Base-by-base conservation (phyloP, 2,329 filamentous ascomycete species). In the Aspergillus tubingensis region DNA sequence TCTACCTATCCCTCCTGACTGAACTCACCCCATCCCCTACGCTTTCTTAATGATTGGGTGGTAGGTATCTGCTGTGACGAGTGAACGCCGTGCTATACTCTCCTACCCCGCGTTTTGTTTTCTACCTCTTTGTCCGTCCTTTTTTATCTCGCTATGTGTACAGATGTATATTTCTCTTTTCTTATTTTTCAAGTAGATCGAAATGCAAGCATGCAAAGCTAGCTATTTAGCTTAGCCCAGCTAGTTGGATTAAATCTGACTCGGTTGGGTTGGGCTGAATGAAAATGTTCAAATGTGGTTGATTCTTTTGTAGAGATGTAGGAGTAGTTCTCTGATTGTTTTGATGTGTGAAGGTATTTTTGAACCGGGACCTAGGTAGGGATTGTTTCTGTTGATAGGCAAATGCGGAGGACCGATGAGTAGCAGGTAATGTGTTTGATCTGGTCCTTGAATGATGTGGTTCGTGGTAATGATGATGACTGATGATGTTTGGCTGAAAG, bases 11-110 rank as follows among this genome's bases (percentile, higher is more conserved):
- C 11, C 41, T 23, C 41, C 41, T 44, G 41, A 23, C 41, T 44
- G 13, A 44, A 19, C 21, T 44, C 32, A 36, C 32, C 10, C 30
- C 11, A 11, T 36, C 32, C 32, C 19, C 19, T 44, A 44, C 19
- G 41, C 41, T 44, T 36, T 23, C 21, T 52, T 62, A 63, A 62
- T 67, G 64, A 59, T 59, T 64, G 64, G 65, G 65, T 65, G 66
- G 62, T 62, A 63, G 64, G 61, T 65, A 60, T 67, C 55, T 64
- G 58, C 55, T 64, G 58, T 68, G 62, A 68, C 59, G 66, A 67
- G 56, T 66, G 56, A 68, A 68, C 67, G 64, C 61, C 65, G 58
- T 59, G 41, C 60, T 58, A 57, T 60, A 43, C 54, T 63, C 43
- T 57, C 55, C 59, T 62, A 57, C 59, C 57, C 49, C 38, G 39